phyloP scores from a whole-genome alignment of 1,284 basidiomycete genomes.

The Cryptococcus jaspeensis region DNA sequence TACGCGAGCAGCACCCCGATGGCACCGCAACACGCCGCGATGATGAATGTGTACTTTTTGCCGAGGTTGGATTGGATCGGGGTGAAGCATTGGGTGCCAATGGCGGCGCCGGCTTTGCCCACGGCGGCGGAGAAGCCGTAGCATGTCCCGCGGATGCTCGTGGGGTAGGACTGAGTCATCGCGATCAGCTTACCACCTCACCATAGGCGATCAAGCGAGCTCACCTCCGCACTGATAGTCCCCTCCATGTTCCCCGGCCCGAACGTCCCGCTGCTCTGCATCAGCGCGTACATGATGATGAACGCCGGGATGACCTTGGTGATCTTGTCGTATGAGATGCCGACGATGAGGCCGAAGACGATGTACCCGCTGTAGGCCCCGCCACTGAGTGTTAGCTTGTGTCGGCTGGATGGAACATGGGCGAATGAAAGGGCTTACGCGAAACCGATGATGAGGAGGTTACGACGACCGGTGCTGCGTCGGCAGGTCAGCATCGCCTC shows the following conservation, averaged over 20 bases:
- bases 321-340: slow-evolving; percentile 64
- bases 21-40: slow-evolving; percentile 38
- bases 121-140: slow-evolving; percentile 66
- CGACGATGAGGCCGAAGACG: slow-evolving; percentile 68
- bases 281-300: slow-evolving; percentile 24
- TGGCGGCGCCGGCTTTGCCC: slow-evolving; percentile 71
- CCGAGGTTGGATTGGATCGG: slow-evolving; percentile 61
- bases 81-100: slow-evolving; percentile 73
- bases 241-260: slow-evolving; percentile 73
- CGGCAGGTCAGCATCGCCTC: too few species aligned
- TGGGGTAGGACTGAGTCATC: slow-evolving; percentile 59
- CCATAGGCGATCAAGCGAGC: neutral
- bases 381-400: too few species aligned
- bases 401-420: too few species aligned
- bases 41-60: slow-evolving; percentile 42
- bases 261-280: slow-evolving; percentile 59
- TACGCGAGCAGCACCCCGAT: slow-evolving; percentile 43
- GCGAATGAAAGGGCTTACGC: slow-evolving; percentile 16
- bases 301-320: slow-evolving; percentile 59
- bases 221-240: slow-evolving; percentile 60
- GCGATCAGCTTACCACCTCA: slow-evolving; percentile 1
- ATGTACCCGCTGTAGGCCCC: slow-evolving; percentile 67
- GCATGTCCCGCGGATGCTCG: slow-evolving; percentile 66
- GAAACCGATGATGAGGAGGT: slow-evolving; percentile 67
- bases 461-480: slow-evolving; percentile 24